Percentiles rank a stretch among this genome's conserved stretches.
phyloP scores from a whole-genome alignment of 1,139 yeast genomes.

The Cylindricascospora bacillispora region DNA sequence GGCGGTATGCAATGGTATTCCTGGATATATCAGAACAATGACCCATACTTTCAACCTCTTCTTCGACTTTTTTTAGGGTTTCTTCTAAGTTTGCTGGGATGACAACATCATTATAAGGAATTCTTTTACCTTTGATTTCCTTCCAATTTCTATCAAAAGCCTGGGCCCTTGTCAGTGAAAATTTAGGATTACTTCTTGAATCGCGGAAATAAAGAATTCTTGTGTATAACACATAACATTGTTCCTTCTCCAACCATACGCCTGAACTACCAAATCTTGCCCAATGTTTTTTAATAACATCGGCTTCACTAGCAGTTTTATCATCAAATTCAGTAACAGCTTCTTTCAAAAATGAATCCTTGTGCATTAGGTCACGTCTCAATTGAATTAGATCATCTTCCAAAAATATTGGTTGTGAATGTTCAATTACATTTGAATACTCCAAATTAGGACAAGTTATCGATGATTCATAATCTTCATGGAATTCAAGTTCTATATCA shows the following conservation, averaged over 20 bases:
- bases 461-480: background rate
- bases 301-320: background rate
- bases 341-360: background rate
- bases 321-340: background rate
- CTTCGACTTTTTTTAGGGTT: background rate
- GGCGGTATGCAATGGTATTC: background rate
- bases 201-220: conserved; percentile 9
- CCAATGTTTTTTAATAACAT: conserved; percentile 10
- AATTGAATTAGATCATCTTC: background rate
- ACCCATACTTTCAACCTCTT: background rate
- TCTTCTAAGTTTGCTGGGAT: background rate
- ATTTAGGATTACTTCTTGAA: background rate
- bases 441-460: background rate
- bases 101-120: conserved; percentile 16
- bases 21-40: background rate
- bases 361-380: background rate
- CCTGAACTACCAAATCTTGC: conserved; percentile 13
- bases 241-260: conserved; percentile 12
- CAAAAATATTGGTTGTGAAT: background rate
- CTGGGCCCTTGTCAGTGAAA: conserved; percentile 31
- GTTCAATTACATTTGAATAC: background rate
- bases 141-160: conserved; percentile 37
- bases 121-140: conserved; percentile 27
- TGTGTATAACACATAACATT: conserved; percentile 11
- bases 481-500: background rate